Evolutionary conservation across 2,329 filamentous ascomycete genomes (phyloP).

Genomic region (Botrytis paeoniae): DNA sequence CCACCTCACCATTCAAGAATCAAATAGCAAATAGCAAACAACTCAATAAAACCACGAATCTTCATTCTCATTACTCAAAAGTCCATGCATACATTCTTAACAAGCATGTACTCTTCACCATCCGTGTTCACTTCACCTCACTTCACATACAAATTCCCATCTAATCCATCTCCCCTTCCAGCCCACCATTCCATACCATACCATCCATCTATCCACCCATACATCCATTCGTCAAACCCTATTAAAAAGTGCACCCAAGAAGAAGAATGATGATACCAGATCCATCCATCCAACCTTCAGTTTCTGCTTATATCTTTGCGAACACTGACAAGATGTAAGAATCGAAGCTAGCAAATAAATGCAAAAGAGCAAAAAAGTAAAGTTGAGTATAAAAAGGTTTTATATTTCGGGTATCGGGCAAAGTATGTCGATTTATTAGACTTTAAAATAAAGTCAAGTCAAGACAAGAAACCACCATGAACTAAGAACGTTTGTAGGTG

Average conservation of each 20-base stretch:
- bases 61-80: conserved; percentile 2
- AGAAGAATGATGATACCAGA: conserved; percentile 12
- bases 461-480: not conserved
- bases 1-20: not conserved
- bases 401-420: conserved; percentile 9
- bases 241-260: conserved; percentile 5
- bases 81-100: not conserved
- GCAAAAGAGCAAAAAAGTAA: not conserved
- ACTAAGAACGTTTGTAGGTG: not conserved
- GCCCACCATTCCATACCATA: conserved; percentile 8
- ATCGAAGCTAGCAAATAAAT: not conserved
- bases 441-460: conserved; percentile 6
- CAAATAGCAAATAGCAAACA: not conserved
- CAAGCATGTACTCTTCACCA: not conserved
- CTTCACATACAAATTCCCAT: conserved; percentile 9
- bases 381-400: conserved; percentile 15
- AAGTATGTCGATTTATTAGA: not conserved
- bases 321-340: conserved; percentile 9
- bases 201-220: conserved; percentile 12
- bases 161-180: not conserved
- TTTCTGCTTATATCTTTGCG: not conserved
- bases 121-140: not conserved
- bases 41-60: not conserved
- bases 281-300: conserved; percentile 15
- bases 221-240: conserved; percentile 9